Evolutionary conservation across 441 rosid species (phyloP).

Genomic region (Hura crepitans): DNA sequence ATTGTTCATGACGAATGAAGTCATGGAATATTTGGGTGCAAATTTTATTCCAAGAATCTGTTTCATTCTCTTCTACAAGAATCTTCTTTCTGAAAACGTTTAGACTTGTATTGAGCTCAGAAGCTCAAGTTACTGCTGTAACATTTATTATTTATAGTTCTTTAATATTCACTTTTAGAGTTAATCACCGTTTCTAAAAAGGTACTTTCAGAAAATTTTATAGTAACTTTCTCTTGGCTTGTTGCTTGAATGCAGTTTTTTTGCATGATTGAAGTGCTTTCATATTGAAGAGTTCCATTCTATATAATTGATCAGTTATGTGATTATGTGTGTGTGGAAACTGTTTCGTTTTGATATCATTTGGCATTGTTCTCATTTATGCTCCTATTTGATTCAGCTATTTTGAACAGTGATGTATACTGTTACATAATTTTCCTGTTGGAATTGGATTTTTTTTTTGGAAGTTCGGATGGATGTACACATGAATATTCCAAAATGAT

Average conservation of each 20-base stretch:
- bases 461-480: neutral
- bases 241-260: neutral
- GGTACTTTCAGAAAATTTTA: neutral
- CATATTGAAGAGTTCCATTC: neutral
- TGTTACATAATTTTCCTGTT: neutral
- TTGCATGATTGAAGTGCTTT: neutral
- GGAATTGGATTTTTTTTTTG: conserved; percentile 1
- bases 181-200: neutral
- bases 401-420: neutral
- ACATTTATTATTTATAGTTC: neutral
- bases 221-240: neutral
- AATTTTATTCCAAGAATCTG: neutral
- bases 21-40: neutral
- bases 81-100: neutral
- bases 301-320: neutral
- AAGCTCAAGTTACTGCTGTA: neutral
- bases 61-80: neutral
- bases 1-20: neutral
- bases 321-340: neutral
- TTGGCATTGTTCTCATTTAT: neutral
- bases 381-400: neutral
- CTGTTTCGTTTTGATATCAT: neutral
- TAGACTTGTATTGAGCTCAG: neutral
- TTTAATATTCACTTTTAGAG: neutral
- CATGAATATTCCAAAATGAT: neutral